Base-by-base conservation (phyloP, 305 asterid genomes). In the Withania somnifera region DNA sequence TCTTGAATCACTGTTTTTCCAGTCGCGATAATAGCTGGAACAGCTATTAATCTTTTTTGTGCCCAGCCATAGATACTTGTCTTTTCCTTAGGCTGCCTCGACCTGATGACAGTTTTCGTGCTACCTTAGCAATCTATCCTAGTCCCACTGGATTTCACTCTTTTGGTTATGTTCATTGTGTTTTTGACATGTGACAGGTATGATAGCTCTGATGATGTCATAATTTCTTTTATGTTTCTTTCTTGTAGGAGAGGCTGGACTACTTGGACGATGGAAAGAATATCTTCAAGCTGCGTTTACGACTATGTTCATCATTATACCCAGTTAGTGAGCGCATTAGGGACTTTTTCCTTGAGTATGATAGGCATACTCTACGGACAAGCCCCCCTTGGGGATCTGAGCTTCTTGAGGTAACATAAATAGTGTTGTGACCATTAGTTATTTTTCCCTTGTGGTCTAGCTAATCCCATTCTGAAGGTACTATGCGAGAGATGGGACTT, bases 301-400 rank as follows among this genome's bases (percentile, higher is more conserved):
- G 98, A 60, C 88, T 96, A 67, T 96, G 99, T 85, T 96, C 99
- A 76, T 96, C 99, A 34, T 83, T 96, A 83, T 95, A 96, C 83
- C 98, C 99, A 82, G 86, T 91, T 78, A 96, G 98, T 87, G 99
- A 96, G 91, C 93, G 99, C 63, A 96, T 96, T 83, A 90, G 99
- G 88, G 99, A 96, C 88, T 95, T 96, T 88, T 96, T 96, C 89
- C 97, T 94, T 22, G 99, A 96, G 89, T 96, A 96, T 64, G 98
- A 96, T 84, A 88, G 99, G 84, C 99, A 96, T 86, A 91, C 93
- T 87, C 98, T 96, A 79, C 97, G 98, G 84, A 96, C 99, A 82
- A 96, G 99, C 78, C 98, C 99, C 85, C 99, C 99, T 79, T 94
- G 99, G 99, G 99, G 99, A 80, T 96, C 99, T 84, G 99, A 96